phyloP scores from a whole-genome alignment of 2,329 filamentous ascomycete genomes.

The Alternaria sp. region DNA sequence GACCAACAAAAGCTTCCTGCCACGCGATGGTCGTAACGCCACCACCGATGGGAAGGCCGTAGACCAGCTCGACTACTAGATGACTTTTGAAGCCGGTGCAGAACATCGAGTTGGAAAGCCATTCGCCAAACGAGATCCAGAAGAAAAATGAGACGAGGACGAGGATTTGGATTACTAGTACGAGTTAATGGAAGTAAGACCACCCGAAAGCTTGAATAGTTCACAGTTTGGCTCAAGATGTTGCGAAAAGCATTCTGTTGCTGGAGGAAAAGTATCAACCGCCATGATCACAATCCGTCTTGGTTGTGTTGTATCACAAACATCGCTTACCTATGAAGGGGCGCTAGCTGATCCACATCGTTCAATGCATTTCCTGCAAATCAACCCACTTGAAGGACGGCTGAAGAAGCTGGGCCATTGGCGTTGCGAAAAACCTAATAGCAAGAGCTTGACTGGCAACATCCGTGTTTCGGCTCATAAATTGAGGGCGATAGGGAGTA shows the following conservation, averaged over 20 bases:
- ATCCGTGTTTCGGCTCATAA: background rate
- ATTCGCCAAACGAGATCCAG: slow-evolving; percentile 22
- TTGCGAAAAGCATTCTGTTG: background rate
- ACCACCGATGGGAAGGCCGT: slow-evolving; percentile 12
- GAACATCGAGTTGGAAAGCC: slow-evolving; percentile 17
- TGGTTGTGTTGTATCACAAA: background rate
- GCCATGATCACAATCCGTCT: background rate
- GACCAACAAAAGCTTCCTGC: slow-evolving; percentile 27
- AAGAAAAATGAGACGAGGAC: slow-evolving; percentile 24
- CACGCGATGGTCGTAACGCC: slow-evolving; percentile 44
- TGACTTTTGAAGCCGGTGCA: slow-evolving; percentile 16
- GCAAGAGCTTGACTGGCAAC: background rate
- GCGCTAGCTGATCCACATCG: slow-evolving; percentile 5
- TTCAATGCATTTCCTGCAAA: background rate
- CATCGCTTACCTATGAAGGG: background rate
- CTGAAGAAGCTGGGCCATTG: background rate
- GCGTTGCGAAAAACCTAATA: background rate
- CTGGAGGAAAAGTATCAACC: background rate
- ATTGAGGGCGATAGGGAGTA: background rate
- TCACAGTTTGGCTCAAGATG: background rate
- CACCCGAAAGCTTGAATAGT: no score
- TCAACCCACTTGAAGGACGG: background rate
- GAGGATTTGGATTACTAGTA: slow-evolving; percentile 14
- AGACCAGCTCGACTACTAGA: slow-evolving; percentile 16
- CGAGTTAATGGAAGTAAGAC: background rate